Evolutionary conservation across 163 green algal genomes (phyloP), one percentile per base, ranked within the genome.

Genomic region (Coccomyxa subellipsoidea): DNA sequence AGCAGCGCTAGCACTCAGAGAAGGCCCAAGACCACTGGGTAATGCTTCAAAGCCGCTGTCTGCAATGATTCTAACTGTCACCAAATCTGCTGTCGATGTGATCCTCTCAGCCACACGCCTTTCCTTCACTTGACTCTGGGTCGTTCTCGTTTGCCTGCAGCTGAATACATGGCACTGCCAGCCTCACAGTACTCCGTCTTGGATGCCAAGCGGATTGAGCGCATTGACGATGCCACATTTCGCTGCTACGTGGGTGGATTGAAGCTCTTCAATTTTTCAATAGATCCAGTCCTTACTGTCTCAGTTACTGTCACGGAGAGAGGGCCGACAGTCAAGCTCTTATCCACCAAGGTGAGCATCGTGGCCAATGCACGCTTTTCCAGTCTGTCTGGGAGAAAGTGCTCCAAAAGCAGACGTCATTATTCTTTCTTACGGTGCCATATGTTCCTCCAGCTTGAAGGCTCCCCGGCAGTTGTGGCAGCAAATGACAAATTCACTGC

Each of bases 131-230:
- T n/a, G n/a, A n/a, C n/a, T n/a, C n/a, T n/a, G n/a, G n/a, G n/a
- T n/a, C n/a, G n/a, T n/a, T n/a, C n/a, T n/a, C n/a, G n/a, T n/a
- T n/a, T 59, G 15, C 47, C 47, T 77, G 79, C 89, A 95, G 92
- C 88, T 29, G 90, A 92, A 15, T 97, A 97, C 88, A 97, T 97
- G 94, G 82, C 89, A 2, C 82, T 97, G 12, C 94, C 94, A 38
- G 93, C 93, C 25, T 93, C 87, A 83, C 94, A 97, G 82, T 97
- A 97, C 78, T 93, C 86, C 15, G 93, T 97, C 37, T 85, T 97
- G 39, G 93, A 96, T 75, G 94, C 91, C 10, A 77, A 88, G 76
- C 79, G 82, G 37, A 92, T 96, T 31, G 93, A 96, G 80, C 88
- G 93, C 7, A 77, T 96, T 27, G 89, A 94, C 78, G 93, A 94